Conservation (phyloP, 1,284 basidiomycete genomes). For the Stygiomarasmius scandens region DNA sequence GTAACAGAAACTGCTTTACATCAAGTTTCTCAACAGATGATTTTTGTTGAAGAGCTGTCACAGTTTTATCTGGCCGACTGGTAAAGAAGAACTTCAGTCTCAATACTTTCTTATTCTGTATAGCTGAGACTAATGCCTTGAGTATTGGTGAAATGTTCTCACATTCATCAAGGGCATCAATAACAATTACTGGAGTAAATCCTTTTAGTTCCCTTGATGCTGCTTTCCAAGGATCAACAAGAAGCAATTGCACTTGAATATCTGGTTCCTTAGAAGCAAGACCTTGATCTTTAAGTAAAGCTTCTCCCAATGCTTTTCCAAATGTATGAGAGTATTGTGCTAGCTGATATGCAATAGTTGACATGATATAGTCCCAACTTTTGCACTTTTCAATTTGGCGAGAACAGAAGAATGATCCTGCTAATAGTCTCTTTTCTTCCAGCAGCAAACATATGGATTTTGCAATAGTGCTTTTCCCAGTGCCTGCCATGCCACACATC, state of each 20-base stretch:
- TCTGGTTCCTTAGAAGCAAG: background rate
- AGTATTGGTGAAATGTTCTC: background rate
- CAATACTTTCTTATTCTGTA: background rate
- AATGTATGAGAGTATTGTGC: background rate
- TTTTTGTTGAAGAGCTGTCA: too few relatives aligned
- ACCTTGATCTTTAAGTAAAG: background rate
- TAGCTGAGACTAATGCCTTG: background rate
- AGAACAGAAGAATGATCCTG: background rate
- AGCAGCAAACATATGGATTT: background rate
- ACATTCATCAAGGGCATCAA: background rate
- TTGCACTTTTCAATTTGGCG: background rate
- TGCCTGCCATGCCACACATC: conserved; percentile 1
- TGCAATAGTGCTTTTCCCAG: background rate
- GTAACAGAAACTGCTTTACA: too few relatives aligned
- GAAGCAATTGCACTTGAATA: background rate
- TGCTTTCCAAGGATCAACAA: background rate
- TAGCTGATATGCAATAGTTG: conserved; percentile 1
- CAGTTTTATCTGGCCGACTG: background rate
- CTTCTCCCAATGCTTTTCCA: background rate
- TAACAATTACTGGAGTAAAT: too few relatives aligned
- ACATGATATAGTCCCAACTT: background rate
- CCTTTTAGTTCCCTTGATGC: background rate
- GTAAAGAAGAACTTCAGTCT: background rate
- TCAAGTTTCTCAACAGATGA: too few relatives aligned
- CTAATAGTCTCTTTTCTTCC: background rate